Conservation (phyloP, 305 asterid species). For the Coffea humblotiana region DNA sequence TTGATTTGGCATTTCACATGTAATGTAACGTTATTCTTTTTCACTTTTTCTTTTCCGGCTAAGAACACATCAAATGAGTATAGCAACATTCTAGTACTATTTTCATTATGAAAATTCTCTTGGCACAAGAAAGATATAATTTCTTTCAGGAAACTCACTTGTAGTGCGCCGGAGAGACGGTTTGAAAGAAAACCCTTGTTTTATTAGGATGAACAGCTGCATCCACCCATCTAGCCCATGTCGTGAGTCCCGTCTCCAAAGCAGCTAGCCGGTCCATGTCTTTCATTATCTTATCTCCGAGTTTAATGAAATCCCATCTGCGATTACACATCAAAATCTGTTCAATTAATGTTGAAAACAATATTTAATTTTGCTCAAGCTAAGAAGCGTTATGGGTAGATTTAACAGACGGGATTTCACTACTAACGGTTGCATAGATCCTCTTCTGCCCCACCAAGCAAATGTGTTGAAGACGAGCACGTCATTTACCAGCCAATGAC, state of each 20-base stretch:
- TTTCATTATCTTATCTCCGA: conserved; percentile 1
- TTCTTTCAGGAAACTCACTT: conserved; percentile 10
- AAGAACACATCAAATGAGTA: no score
- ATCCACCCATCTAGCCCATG: conserved; percentile 32
- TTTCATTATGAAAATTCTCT: no score
- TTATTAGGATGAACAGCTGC: conserved; percentile 19
- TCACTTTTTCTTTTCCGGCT: no score
- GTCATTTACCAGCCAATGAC: conserved; percentile 5
- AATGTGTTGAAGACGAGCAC: conserved; percentile 24
- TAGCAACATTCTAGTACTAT: no score
- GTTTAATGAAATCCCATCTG: conserved; percentile 29
- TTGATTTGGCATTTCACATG: no score
- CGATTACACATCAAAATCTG: not conserved
- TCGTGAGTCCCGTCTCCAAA: conserved; percentile 18
- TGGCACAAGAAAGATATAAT: not conserved
- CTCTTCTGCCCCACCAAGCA: conserved; percentile 30
- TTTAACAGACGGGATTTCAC: not conserved
- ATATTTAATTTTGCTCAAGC: no score
- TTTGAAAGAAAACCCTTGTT: conserved; percentile 27
- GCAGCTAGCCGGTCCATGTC: conserved; percentile 24
- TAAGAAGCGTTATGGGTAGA: not conserved
- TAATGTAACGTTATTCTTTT: no score
- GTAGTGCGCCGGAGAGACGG: conserved; percentile 31
- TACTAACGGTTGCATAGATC: conserved; percentile 16
- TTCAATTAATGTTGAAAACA: not conserved